Evolutionary conservation across 2,329 filamentous ascomycete species (phyloP), one percentile per base, ranked within the genome.

Genomic region (Hymenoscyphus linearis): DNA sequence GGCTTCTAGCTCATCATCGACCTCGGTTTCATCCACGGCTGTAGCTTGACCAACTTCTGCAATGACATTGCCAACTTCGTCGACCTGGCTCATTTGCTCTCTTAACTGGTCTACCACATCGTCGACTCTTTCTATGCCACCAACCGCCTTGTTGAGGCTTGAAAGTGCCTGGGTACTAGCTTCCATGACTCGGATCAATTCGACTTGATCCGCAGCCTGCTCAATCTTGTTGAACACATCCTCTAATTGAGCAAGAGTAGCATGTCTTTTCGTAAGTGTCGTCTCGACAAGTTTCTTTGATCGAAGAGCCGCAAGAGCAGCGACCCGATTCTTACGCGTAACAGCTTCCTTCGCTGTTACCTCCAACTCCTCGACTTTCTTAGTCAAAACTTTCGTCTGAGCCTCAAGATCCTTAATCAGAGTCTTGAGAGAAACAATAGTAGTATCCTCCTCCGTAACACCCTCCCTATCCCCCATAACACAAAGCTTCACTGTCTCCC

Each of bases 1-100:
- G 3, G 81, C 86, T 67, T 89, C 88, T 54, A 98, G 81, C 77
- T 97, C 93, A 63, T 93, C 89, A 67, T 97, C 92, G 60, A 98
- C 85, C 73, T 96, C 93, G 22, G 72, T 81, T 71, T 96, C 93
- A 73, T 96, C 91, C 35, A 96, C 79, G 65, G 71, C 74, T 66
- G 71, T 74, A 14, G 76, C 77, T 52, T 71, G 67, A 3, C 72
- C 70, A 6, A 76, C 75, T 67, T 95, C 91, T 58, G 86, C 85
- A 64, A 98, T 82, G 47, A 93, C 87, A 60, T 82, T 84, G 31
- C 86, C 85, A 25, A 98, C 84, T 76, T 98, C 93, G 71, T 97
- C 92, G 26, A 88, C 86, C 68, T 88, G 85, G 57, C 78, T 82
- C 85, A 95, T 95, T 76, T 96, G 87, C 68, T 93, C 88, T 58